Evolutionary conservation across 768 basidiomycete species (phyloP).

Genomic region (Pisolithus sp.): DNA sequence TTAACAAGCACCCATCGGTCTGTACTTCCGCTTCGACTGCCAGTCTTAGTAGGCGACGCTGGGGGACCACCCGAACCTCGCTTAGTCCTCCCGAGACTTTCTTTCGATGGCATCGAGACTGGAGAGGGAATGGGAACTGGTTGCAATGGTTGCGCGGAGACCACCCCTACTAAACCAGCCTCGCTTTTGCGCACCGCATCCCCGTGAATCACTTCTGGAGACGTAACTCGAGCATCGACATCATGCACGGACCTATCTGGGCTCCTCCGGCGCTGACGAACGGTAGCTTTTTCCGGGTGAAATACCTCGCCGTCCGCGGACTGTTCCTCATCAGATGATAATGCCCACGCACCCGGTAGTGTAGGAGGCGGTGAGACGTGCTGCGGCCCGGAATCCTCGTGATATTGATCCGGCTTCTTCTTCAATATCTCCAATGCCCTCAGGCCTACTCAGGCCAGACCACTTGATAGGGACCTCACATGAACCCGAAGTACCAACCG

Average conservation of each 20-base stretch:
- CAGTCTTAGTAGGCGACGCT: conserved; percentile 29
- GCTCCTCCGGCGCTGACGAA: conserved; percentile 20
- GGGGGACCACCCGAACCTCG: conserved; percentile 18
- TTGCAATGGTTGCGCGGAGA: conserved; percentile 28
- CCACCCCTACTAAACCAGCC: conserved; percentile 51
- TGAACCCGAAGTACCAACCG: conserved; percentile 37
- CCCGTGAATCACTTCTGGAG: conserved; percentile 45
- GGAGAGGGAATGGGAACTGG: conserved; percentile 17
- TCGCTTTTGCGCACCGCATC: conserved; percentile 53
- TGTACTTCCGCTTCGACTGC: conserved; percentile 32
- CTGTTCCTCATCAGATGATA: conserved; percentile 47
- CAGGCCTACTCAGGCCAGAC: conserved; percentile 42
- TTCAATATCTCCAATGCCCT: conserved; percentile 33
- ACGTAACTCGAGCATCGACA: conserved; percentile 43
- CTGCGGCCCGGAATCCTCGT: conserved; percentile 18
- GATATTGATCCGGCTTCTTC: conserved; percentile 27
- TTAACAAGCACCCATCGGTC: conserved; percentile 66
- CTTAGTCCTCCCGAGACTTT: conserved; percentile 18
- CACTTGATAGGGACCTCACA: conserved; percentile 56
- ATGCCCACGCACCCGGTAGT: conserved; percentile 52
- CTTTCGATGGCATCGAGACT: conserved; percentile 23
- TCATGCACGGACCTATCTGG: conserved; percentile 39
- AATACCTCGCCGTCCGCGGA: conserved; percentile 22
- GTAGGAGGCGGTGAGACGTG: conserved; percentile 29
- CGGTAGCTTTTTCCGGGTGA: conserved; percentile 20